Conservation (phyloP, 257 asterid species). For the Solanum lignicaule region DNA sequence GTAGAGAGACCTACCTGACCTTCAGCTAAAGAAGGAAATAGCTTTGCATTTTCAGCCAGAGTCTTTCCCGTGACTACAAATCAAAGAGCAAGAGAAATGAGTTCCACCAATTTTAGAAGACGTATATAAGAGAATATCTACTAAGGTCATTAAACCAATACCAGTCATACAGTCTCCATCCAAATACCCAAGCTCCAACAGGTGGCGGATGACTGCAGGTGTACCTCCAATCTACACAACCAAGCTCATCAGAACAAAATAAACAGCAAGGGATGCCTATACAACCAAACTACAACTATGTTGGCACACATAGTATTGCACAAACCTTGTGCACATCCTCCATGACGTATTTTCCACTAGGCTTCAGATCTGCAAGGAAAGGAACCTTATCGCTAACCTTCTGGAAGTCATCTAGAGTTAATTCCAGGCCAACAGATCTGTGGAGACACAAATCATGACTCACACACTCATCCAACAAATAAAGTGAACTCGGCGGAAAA, state of each 20-base stretch:
- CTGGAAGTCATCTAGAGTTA: slow-evolving; percentile 88
- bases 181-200: slow-evolving; percentile 65
- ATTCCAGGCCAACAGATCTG: slow-evolving; percentile 93
- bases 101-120: not conserved
- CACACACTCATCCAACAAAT: not conserved
- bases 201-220: slow-evolving; percentile 68
- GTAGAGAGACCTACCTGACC: slow-evolving; percentile 51
- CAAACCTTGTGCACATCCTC: slow-evolving; percentile 94
- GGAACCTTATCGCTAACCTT: slow-evolving; percentile 90
- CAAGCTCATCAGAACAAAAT: not conserved
- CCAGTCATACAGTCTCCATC: slow-evolving; percentile 94
- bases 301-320: not conserved
- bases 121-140: not conserved
- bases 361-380: slow-evolving; percentile 96
- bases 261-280: not conserved
- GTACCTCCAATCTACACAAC: slow-evolving; percentile 85
- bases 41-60: slow-evolving; percentile 84
- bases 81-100: not conserved
- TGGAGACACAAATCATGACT: slow-evolving; percentile 25
- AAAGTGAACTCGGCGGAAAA: not conserved
- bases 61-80: slow-evolving; percentile 82
- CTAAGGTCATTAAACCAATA: not conserved
- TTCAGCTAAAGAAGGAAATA: slow-evolving; percentile 66
- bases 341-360: slow-evolving; percentile 98
- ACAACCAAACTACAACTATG: not conserved